A percentile compares a stretch with the other conserved stretches of the same genome.
These are phyloP conservation scores for Diutina ranongensis DNA, from an alignment of 1,139 yeast species.

Conservation along the genomic window DNA sequence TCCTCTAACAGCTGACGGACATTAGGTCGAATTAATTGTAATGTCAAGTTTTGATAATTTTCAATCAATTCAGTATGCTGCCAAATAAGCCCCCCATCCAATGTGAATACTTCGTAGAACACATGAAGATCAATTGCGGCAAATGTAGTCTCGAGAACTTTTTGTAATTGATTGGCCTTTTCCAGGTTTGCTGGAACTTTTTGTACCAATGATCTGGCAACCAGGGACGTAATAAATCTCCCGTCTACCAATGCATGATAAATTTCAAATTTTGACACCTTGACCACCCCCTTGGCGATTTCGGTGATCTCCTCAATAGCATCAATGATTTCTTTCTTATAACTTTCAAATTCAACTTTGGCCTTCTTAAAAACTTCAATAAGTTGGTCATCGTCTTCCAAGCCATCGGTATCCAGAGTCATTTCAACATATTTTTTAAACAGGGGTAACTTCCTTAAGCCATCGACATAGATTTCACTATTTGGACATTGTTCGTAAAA, in stretches of 20 bases:
- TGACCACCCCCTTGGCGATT: background rate
- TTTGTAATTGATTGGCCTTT: constrained; percentile 9
- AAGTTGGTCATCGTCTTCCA: constrained; percentile 14
- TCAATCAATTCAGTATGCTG: constrained; percentile 20
- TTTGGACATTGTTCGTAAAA: constrained; percentile 9
- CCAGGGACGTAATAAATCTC: background rate
- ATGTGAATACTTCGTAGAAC: constrained; percentile 28
- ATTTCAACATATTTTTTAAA: constrained; percentile 26
- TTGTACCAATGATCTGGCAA: constrained; percentile 11
- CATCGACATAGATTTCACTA: constrained; percentile 16
- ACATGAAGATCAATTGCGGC: constrained; percentile 17
- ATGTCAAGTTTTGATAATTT: constrained; percentile 28
- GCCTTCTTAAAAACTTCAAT: constrained; percentile 13
- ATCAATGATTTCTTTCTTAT: constrained; percentile 16
- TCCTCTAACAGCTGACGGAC: constrained; percentile 22
- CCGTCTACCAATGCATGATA: constrained; percentile 1
- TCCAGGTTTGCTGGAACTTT: constrained; percentile 12
- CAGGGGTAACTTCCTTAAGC: constrained; percentile 35
- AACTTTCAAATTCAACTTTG: constrained; percentile 13
- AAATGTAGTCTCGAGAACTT: constrained; percentile 6
- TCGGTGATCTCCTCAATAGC: constrained; percentile 12
- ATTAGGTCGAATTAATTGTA: constrained; percentile 28
- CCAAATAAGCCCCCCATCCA: constrained; percentile 21
- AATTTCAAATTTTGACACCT: background rate
- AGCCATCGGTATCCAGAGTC: constrained; percentile 5